Evolutionary conservation across 2,329 filamentous ascomycete species (phyloP).

Genomic region (Ophiosphaerella narmari): DNA sequence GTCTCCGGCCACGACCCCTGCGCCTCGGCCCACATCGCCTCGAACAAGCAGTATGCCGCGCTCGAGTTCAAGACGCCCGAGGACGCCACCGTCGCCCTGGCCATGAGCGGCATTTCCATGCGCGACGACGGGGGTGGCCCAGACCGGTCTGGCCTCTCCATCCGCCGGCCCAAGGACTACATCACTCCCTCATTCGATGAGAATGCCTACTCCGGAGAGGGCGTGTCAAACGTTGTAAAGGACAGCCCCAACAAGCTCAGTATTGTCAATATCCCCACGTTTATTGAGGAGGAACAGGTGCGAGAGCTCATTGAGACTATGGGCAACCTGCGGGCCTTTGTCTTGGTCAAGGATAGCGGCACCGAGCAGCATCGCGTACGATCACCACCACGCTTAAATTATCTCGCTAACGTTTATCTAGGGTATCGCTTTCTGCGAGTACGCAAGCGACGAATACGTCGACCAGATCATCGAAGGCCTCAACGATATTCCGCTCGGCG

Average conservation of each 20-base stretch:
- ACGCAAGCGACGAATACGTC: slow-evolving; percentile 75
- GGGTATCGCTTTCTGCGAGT: slow-evolving; percentile 98
- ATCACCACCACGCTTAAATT: slow-evolving; percentile 13
- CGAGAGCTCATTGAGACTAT: slow-evolving; percentile 88
- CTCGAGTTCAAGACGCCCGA: slow-evolving; percentile 86
- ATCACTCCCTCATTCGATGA: slow-evolving; percentile 77
- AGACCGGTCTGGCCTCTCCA: slow-evolving; percentile 65
- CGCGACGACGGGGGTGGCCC: slow-evolving; percentile 61
- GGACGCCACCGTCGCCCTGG: slow-evolving; percentile 89
- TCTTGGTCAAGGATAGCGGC: slow-evolving; percentile 82
- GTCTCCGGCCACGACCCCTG: slow-evolving; percentile 84
- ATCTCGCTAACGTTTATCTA: slow-evolving; percentile 46
- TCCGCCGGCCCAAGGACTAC: slow-evolving; percentile 93
- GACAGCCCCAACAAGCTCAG: slow-evolving; percentile 96
- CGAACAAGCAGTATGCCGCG: slow-evolving; percentile 79
- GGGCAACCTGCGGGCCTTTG: slow-evolving; percentile 89
- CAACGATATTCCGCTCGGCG: slow-evolving; percentile 91
- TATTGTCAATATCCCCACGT: slow-evolving; percentile 84
- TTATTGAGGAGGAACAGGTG: slow-evolving; percentile 89
- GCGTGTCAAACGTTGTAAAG: slow-evolving; percentile 78
- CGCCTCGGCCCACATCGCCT: slow-evolving; percentile 78
- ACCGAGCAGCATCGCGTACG: slow-evolving; percentile 86
- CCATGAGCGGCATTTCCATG: slow-evolving; percentile 88
- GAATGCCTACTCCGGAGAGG: slow-evolving; percentile 72
- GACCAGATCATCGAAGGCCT: slow-evolving; percentile 87